phyloP scores from a whole-genome alignment of 495 filamentous ascomycete species.

The Penicillium salamii region DNA sequence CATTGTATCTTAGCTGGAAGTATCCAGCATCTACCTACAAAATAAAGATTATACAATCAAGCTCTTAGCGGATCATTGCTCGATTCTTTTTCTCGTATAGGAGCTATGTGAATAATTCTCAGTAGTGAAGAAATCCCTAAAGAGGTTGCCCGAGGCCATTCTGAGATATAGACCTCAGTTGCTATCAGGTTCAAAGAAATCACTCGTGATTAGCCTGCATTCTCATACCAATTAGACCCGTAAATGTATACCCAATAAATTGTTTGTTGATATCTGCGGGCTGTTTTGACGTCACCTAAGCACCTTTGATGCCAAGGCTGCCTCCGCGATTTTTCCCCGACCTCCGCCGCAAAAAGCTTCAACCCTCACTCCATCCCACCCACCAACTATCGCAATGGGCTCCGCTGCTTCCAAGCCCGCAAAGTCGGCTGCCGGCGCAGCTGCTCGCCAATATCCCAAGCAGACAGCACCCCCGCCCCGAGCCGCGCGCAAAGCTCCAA shows the following conservation, averaged over 20 bases:
- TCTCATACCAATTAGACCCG: too few relatives aligned
- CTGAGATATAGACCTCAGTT: too few relatives aligned
- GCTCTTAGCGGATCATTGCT: too few relatives aligned
- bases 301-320: constrained; percentile 19
- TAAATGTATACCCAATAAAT: background rate
- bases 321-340: constrained; percentile 22
- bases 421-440: constrained; percentile 49
- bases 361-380: background rate
- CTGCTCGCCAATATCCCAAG: constrained; percentile 55
- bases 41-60: background rate
- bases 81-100: too few relatives aligned
- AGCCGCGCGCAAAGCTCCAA: constrained; percentile 17
- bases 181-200: too few relatives aligned
- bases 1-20: constrained; percentile 25
- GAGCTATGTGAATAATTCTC: too few relatives aligned
- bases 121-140: too few relatives aligned
- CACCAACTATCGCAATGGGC: constrained; percentile 48
- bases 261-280: constrained; percentile 9
- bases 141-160: too few relatives aligned
- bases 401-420: constrained; percentile 61
- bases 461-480: constrained; percentile 36
- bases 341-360: constrained; percentile 23
- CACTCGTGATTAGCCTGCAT: too few relatives aligned
- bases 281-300: constrained; percentile 28
- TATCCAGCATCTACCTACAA: constrained; percentile 10